Evolutionary conservation across 1,284 basidiomycete species (phyloP).

Genomic region (Cutaneotrichosporon sp.): DNA sequence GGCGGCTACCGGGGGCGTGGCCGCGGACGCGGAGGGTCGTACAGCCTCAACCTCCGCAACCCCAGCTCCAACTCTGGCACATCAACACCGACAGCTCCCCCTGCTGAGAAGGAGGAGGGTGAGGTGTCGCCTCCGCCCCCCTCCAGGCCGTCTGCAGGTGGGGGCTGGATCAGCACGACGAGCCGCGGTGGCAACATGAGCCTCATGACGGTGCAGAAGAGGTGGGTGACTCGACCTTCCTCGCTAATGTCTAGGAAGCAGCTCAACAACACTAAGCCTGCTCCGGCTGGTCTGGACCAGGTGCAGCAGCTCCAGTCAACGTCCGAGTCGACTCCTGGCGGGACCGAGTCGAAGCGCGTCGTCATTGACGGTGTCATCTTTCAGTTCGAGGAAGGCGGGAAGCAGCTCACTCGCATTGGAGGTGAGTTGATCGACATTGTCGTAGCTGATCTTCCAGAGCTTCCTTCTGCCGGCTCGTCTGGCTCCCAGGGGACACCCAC

Average conservation of each 20-base stretch:
- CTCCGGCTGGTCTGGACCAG: slow-evolving; percentile 30
- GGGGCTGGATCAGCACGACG: slow-evolving; percentile 45
- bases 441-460: slow-evolving; percentile 12
- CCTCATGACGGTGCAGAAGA: slow-evolving; percentile 52
- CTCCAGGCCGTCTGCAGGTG: background rate
- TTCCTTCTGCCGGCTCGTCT: slow-evolving; percentile 1
- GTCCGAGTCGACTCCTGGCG: slow-evolving; percentile 25
- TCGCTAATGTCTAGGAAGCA: slow-evolving; percentile 20
- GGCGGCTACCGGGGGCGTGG: slow-evolving; percentile 18
- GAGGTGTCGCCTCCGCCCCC: slow-evolving; percentile 17
- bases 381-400: slow-evolving; percentile 57
- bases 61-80: background rate
- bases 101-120: slow-evolving; percentile 16
- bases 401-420: slow-evolving; percentile 55
- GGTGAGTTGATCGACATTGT: slow-evolving; percentile 26
- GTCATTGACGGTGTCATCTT: slow-evolving; percentile 58
- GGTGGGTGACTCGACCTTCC: slow-evolving; percentile 28
- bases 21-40: slow-evolving; percentile 5
- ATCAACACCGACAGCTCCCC: background rate
- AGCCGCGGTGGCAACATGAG: slow-evolving; percentile 51
- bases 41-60: slow-evolving; percentile 12
- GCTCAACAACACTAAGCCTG: slow-evolving; percentile 23
- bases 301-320: slow-evolving; percentile 40
- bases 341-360: slow-evolving; percentile 43
- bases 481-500: slow-evolving; percentile 26